These are phyloP conservation scores for Gastrolobium villosum DNA, from an alignment of 306 rosid genomes.

Conservation along the genomic window DNA sequence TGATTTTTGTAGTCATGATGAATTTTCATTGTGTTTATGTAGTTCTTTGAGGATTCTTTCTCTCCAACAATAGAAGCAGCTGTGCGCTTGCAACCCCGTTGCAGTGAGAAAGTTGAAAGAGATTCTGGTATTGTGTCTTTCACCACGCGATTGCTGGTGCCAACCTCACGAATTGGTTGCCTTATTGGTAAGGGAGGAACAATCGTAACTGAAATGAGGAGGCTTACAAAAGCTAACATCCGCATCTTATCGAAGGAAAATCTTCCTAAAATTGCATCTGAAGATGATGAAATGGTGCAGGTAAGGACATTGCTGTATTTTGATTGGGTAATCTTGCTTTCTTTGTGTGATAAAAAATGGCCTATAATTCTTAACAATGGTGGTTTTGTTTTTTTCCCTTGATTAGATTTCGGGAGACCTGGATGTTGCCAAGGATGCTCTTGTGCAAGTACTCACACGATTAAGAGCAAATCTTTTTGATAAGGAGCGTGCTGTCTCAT, in stretches of 20 bases:
- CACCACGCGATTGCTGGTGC: slow-evolving; percentile 88
- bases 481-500: slow-evolving; percentile 84
- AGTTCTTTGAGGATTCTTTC: slow-evolving; percentile 86
- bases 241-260: slow-evolving; percentile 87
- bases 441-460: slow-evolving; percentile 84
- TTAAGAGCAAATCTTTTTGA: slow-evolving; percentile 88
- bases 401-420: slow-evolving; percentile 91
- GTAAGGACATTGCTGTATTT: slow-evolving; percentile 51
- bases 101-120: slow-evolving; percentile 95
- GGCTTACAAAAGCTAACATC: slow-evolving; percentile 88
- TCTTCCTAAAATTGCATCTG: slow-evolving; percentile 91
- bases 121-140: slow-evolving; percentile 93
- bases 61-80: slow-evolving; percentile 95
- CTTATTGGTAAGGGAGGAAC: slow-evolving; percentile 97
- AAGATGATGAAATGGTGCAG: slow-evolving; percentile 99
- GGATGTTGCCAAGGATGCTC: slow-evolving; percentile 95
- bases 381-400: not conserved
- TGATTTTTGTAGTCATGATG: slow-evolving; percentile 13
- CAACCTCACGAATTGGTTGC: slow-evolving; percentile 94
- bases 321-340: not conserved
- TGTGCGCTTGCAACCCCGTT: slow-evolving; percentile 90
- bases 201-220: slow-evolving; percentile 91
- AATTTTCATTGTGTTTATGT: slow-evolving; percentile 41
- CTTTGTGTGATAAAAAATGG: slow-evolving; percentile 7
- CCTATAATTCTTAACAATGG: slow-evolving; percentile 22